Base-by-base conservation (phyloP, 2,329 filamentous ascomycete species). In the Cytospora leucostoma region DNA sequence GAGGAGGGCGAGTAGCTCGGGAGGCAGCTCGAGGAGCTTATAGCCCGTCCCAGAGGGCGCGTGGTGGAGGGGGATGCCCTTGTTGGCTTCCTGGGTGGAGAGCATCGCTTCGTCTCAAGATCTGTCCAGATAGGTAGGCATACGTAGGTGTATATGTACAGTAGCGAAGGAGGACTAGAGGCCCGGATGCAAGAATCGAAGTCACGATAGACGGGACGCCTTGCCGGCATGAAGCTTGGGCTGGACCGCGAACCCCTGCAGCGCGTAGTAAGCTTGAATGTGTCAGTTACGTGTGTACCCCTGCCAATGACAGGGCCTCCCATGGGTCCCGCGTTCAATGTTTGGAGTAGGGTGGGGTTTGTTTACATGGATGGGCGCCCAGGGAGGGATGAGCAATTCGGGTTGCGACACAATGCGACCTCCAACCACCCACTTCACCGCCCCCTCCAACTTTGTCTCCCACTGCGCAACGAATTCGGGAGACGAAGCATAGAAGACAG, bases 11-110 rank as follows among this genome's bases (percentile, higher is more conserved):
- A 84, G 77, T 10, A 89, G 76, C 63, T 88, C 86, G 0, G 84
- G 76, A 1, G 86, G 85, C 3, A 89, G 79, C 71, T 89, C 86
- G 58, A 89, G 76, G 61, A 89, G 80, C 64, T 84, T 86, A 73
- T 87, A 88, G 57, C 80, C 78, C 17, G 79, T 69, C 50, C 79
- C 76, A 54, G 82, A 74, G 7, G 81, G 80, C 47, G 75, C 76
- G 68, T 85, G 80, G 52, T 76, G 74, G 61, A 89, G 75, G 7
- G 80, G 77, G 51, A 86, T 82, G 54, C 79, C 80, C n/a, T 47
- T 37, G n/a, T 73, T 52, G 61, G 72, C 69, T 8, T 71, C 69
- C 69, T 84, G 82, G 61, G 71, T 80, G n/a, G 81, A 76, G 81
- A 84, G 49, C 64, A 65, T 65, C n/a, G 34, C 32, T 40, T 27